A percentile compares a stretch with the other conserved stretches of the same genome.
These are phyloP conservation scores for Blastobotrys chiropterorum DNA, from an alignment of 805 yeast genomes.

Conservation along the genomic window DNA sequence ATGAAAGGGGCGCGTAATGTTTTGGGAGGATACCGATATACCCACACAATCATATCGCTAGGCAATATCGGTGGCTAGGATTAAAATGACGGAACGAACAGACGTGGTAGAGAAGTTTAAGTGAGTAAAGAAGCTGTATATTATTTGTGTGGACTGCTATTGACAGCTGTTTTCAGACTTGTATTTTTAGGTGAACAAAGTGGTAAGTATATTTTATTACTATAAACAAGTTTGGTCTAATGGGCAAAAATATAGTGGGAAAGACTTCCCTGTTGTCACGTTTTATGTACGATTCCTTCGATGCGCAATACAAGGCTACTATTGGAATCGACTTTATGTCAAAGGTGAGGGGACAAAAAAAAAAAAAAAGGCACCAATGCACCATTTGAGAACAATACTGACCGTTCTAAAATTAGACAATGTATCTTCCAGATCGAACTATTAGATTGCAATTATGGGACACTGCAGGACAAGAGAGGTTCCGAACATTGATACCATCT, in stretches of 20 bases:
- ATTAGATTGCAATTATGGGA: conserved; percentile 95
- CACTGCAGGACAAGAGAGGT: conserved; percentile 96
- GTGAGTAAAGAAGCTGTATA: background rate
- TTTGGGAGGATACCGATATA: background rate
- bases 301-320: conserved; percentile 90
- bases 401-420: conserved; percentile 39
- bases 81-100: background rate
- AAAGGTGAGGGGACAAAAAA: conserved; percentile 36
- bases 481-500: conserved; percentile 89
- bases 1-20: background rate
- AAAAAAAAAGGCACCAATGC: background rate
- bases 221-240: background rate
- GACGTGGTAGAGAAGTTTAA: background rate
- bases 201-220: conserved; percentile 36
- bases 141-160: conserved; percentile 2
- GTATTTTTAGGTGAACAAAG: conserved; percentile 97
- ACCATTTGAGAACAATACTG: too few relatives aligned
- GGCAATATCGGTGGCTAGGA: background rate
- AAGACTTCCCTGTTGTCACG: conserved; percentile 94
- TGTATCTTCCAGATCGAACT: conserved; percentile 94
- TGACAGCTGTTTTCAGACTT: conserved; percentile 37
- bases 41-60: background rate
- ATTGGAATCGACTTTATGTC: conserved; percentile 94
- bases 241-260: conserved; percentile 49
- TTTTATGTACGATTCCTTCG: conserved; percentile 96